phyloP scores from a whole-genome alignment of 2,329 filamentous ascomycete species.

The Neospermospora avenae region DNA sequence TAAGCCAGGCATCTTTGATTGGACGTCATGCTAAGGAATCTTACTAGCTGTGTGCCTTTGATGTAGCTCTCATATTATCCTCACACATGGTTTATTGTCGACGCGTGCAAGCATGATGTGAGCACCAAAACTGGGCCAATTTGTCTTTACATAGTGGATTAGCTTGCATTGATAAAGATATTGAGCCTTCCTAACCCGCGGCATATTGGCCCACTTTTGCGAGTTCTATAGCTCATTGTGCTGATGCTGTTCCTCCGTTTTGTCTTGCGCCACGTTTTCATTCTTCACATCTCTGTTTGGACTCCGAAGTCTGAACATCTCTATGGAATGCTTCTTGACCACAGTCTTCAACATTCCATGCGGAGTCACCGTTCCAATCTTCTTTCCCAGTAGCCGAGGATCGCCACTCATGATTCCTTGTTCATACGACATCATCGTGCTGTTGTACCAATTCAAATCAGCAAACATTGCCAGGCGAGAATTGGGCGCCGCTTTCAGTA shows the following conservation, averaged over 20 bases:
- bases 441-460: slow-evolving; percentile 40
- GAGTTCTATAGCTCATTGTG: background rate
- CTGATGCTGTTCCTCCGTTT: background rate
- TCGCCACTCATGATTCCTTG: slow-evolving; percentile 41
- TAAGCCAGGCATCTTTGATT: background rate
- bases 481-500: slow-evolving; percentile 38
- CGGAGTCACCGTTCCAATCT: slow-evolving; percentile 38
- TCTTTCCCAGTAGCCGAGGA: slow-evolving; percentile 44
- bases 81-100: too few relatives aligned
- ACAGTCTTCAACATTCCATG: slow-evolving; percentile 39
- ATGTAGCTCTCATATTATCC: too few relatives aligned
- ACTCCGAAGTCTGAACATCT: slow-evolving; percentile 42
- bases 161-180: background rate
- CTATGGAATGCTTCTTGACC: slow-evolving; percentile 45
- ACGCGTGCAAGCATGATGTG: too few relatives aligned
- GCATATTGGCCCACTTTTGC: background rate
- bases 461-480: background rate
- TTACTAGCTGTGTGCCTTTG: too few relatives aligned
- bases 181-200: background rate
- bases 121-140: too few relatives aligned
- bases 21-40: too few relatives aligned
- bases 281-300: background rate
- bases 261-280: background rate
- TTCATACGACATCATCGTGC: slow-evolving; percentile 42
- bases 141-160: background rate